Percentiles rank a stretch among this genome's conserved stretches.
These are phyloP conservation scores for Xylariaceae sp. DNA, from an alignment of 2,329 filamentous ascomycete species.

Conservation along the genomic window DNA sequence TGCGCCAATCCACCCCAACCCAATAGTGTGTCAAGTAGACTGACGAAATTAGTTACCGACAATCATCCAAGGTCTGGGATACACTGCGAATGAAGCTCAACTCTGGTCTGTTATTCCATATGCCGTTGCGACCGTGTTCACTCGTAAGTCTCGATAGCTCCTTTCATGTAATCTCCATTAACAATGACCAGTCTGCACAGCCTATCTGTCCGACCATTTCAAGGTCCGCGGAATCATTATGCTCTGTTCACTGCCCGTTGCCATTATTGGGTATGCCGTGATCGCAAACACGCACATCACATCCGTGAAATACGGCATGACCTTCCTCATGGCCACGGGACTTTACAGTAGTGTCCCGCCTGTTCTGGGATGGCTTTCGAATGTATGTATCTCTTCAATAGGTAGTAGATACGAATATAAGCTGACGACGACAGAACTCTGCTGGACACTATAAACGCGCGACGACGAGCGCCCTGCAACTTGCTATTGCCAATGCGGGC, in stretches of 20 bases:
- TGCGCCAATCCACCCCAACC: slow-evolving; percentile 21
- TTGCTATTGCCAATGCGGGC: slow-evolving; percentile 62
- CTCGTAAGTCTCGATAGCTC: slow-evolving; percentile 35
- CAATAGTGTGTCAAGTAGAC: not conserved
- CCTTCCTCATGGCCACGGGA: slow-evolving; percentile 61
- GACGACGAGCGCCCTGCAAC: slow-evolving; percentile 59
- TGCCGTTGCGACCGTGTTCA: slow-evolving; percentile 52
- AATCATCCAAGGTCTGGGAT: slow-evolving; percentile 55
- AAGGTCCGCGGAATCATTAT: slow-evolving; percentile 56
- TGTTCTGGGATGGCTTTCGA: slow-evolving; percentile 61
- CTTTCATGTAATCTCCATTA: slow-evolving; percentile 2
- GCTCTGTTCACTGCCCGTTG: slow-evolving; percentile 57
- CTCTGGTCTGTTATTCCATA: slow-evolving; percentile 62
- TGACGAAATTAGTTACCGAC: slow-evolving; percentile 49
- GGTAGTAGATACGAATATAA: too few relatives aligned
- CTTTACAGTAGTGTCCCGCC: slow-evolving; percentile 59
- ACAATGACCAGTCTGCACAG: slow-evolving; percentile 40
- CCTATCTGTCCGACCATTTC: slow-evolving; percentile 56
- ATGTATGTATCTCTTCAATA: slow-evolving; percentile 31
- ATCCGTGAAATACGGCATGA: slow-evolving; percentile 58
- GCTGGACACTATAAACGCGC: slow-evolving; percentile 66
- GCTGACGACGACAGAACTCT: slow-evolving; percentile 42
- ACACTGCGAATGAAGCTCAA: slow-evolving; percentile 52
- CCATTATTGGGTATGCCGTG: slow-evolving; percentile 60
- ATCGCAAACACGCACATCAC: slow-evolving; percentile 54